phyloP scores from a whole-genome alignment of 306 rosid genomes.

The Astragalus membranaceus region DNA sequence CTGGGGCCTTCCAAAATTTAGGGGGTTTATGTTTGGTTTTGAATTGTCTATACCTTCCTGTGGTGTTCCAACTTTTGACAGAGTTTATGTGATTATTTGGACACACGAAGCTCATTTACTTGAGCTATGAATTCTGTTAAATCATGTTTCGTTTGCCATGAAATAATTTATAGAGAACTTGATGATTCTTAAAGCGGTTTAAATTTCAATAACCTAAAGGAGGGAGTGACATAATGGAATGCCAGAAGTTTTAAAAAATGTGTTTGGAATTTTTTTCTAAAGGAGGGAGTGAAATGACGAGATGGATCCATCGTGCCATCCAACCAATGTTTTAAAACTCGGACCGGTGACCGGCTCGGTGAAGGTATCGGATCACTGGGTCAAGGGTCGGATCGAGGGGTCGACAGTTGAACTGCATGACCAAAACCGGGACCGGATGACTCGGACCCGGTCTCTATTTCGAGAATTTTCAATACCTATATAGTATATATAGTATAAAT shows the following conservation, averaged over 20 bases:
- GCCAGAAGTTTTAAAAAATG: background rate
- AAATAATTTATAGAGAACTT: conserved; percentile 43
- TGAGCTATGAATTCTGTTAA: conserved; percentile 32
- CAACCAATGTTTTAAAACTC: too few species aligned
- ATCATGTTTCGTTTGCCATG: conserved; percentile 19
- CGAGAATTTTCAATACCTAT: too few species aligned
- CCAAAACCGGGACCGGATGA: too few species aligned
- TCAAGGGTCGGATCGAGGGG: too few species aligned
- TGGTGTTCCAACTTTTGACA: conserved; percentile 33
- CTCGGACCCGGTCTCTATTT: too few species aligned
- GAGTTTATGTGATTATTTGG: conserved; percentile 37
- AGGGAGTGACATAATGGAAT: background rate
- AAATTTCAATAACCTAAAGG: background rate
- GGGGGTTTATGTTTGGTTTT: conserved; percentile 47
- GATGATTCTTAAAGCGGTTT: conserved; percentile 17
- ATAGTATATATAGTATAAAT: too few species aligned
- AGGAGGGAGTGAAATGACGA: background rate
- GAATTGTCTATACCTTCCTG: conserved; percentile 28
- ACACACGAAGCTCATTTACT: conserved; percentile 34
- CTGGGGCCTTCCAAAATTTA: conserved; percentile 39
- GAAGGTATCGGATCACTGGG: too few species aligned
- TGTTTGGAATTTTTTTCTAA: background rate
- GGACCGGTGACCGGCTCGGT: too few species aligned
- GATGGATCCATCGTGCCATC: background rate
- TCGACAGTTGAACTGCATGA: too few species aligned